Base-by-base conservation (phyloP, 805 yeast genomes). In the Saturnispora bothae region DNA sequence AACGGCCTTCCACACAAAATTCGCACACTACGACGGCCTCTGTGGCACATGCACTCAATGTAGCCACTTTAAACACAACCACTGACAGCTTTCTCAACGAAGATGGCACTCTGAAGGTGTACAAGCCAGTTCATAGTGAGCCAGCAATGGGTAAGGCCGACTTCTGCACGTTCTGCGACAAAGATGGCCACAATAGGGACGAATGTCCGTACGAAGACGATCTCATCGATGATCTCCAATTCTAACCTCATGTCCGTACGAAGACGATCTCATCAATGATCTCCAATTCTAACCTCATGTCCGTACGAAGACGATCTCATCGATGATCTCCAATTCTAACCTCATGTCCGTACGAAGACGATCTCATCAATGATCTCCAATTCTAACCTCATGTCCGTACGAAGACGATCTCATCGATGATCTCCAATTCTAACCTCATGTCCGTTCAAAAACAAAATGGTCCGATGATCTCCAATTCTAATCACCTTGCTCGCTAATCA, bases 121-220 rank as follows among this genome's bases (percentile, higher is more conserved):
- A 71, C 41, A 55, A 60, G 28, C 81, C 84, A 0, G 60, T 48
- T 1, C 56, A 59, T 16, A 52, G 59, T 12, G 92, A 84, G 53
- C 81, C 88, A 1, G 66, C 86, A 0, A 75, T 74, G 2, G 95
- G 95, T 1, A 68, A 88, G 31, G 63, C 63, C 20, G 68, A 73
- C 44, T 89, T 96, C 95, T 89, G 98, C 61, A 95, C 94, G 0
- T 64, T 85, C 38, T 89, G 98, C 61, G 97, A 89, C 56, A 65
- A 84, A 39, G 77, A 74, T 32, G 98, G 97, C 1, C 98, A 89
- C 53, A 78, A 76, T 34, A 81, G 92, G 46, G 65, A 78, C 22
- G 85, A 85, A 40, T 89, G 98, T 59, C 96, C 96, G 0, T 85
- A 73, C 53, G 94, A 79, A 47, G 71, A 73, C 47, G 79, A 73